phyloP scores from a whole-genome alignment of 2,329 filamentous ascomycete species.

The Arthroderma uncinatum region DNA sequence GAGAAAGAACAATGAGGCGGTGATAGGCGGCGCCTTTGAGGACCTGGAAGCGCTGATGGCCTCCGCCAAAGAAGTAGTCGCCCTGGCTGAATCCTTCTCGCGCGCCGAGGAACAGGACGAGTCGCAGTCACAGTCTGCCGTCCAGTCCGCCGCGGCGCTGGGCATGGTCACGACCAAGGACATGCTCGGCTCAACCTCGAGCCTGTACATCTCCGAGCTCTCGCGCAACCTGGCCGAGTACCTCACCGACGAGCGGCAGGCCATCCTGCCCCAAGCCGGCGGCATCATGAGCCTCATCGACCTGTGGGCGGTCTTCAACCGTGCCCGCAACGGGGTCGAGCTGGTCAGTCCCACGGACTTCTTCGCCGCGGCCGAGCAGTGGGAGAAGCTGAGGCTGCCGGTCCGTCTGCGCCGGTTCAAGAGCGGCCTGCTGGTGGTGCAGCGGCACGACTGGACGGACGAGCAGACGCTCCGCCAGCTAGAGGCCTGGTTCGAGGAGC shows the following conservation, averaged over 20 bases:
- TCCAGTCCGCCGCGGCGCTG: conserved; percentile 70
- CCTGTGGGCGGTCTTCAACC: conserved; percentile 89
- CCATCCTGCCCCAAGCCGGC: conserved; percentile 65
- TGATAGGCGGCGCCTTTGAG: conserved; percentile 90
- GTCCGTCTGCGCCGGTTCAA: conserved; percentile 81
- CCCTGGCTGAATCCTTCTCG: conserved; percentile 82
- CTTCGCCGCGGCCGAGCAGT: conserved; percentile 74
- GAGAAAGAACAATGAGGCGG: conserved; percentile 81
- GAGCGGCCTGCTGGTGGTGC: conserved; percentile 88
- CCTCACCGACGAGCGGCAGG: conserved; percentile 70
- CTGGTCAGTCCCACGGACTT: conserved; percentile 87
- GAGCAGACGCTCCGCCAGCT: conserved; percentile 74
- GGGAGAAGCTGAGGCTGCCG: conserved; percentile 77
- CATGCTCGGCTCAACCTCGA: conserved; percentile 73
- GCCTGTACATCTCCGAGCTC: conserved; percentile 78
- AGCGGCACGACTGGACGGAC: conserved; percentile 76
- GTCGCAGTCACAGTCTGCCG: conserved; percentile 50
- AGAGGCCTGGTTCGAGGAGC: conserved; percentile 62
- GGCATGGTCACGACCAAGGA: conserved; percentile 91
- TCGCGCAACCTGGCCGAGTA: conserved; percentile 80
- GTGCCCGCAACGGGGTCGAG: conserved; percentile 83
- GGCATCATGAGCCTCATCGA: conserved; percentile 86
- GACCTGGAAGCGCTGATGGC: conserved; percentile 95
- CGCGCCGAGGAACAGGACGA: conserved; percentile 46
- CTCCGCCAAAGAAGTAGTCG: conserved; percentile 90